phyloP scores from a whole-genome alignment of 306 rosid genomes.

The Sphenostylis stenocarpa region DNA sequence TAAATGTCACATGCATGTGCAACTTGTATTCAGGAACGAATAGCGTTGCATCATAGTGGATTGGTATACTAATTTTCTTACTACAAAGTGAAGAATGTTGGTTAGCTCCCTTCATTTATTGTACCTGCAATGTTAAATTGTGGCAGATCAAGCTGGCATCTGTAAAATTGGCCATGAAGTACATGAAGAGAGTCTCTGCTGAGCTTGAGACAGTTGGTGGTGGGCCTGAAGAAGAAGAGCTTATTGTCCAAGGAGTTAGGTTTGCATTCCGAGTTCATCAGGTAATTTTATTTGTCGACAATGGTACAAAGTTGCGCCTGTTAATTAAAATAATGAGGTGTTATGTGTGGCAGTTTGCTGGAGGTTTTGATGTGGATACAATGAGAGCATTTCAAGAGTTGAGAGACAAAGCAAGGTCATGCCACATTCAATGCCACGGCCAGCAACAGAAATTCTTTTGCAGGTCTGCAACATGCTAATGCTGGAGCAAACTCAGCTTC shows the following conservation, averaged over 20 bases:
- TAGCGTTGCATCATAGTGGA: background rate
- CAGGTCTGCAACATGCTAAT: conserved; percentile 68
- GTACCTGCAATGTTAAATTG: conserved; percentile 28
- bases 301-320: background rate
- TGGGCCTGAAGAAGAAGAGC: conserved; percentile 96
- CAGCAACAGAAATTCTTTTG: conserved; percentile 70
- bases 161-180: conserved; percentile 92
- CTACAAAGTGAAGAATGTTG: background rate
- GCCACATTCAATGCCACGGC: conserved; percentile 82
- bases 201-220: conserved; percentile 88
- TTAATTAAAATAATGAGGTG: background rate
- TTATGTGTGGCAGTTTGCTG: conserved; percentile 76
- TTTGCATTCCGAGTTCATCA: conserved; percentile 98
- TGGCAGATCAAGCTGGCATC: conserved; percentile 93
- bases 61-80: conserved; percentile 11
- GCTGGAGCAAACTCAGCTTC: conserved; percentile 90
- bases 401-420: conserved; percentile 88
- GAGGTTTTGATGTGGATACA: conserved; percentile 94
- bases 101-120: conserved; percentile 33
- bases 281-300: conserved; percentile 41
- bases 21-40: background rate
- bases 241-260: conserved; percentile 87
- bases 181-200: conserved; percentile 92
- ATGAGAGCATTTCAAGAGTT: conserved; percentile 95
- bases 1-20: background rate